Percentiles rank a stretch among this genome's conserved stretches.
These are phyloP conservation scores for Perkinsus olseni DNA, from an alignment of 169 alveolate genomes.

Conservation along the genomic window DNA sequence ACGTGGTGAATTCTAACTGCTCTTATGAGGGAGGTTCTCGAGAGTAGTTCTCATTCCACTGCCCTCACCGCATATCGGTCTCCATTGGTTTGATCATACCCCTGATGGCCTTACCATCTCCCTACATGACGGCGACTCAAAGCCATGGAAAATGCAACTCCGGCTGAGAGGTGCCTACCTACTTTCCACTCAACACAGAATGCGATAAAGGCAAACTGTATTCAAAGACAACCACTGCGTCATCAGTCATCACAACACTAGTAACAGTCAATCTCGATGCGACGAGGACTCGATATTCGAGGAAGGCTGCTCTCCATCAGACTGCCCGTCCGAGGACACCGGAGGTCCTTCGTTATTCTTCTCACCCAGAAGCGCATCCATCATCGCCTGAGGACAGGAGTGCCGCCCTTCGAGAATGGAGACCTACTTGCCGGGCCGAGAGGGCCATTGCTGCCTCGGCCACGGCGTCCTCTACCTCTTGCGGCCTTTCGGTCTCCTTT, in stretches of 20 bases:
- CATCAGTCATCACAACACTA: too few species aligned
- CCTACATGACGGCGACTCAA: background rate
- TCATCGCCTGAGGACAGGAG: background rate
- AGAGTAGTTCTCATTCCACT: too few species aligned
- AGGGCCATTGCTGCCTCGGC: background rate
- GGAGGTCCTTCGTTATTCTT: background rate
- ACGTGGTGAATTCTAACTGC: too few species aligned
- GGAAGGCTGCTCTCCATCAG: too few species aligned
- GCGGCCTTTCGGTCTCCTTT: background rate
- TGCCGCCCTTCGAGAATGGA: background rate
- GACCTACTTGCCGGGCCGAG: background rate
- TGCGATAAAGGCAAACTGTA: too few species aligned
- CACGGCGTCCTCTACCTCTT: background rate
- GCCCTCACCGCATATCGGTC: background rate
- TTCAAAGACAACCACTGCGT: too few species aligned
- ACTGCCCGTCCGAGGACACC: too few species aligned
- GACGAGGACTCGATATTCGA: too few species aligned
- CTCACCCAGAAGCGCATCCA: background rate
- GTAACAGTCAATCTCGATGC: too few species aligned
- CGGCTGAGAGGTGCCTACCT: too few species aligned
- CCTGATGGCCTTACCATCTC: background rate
- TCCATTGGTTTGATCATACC: background rate
- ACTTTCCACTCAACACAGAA: background rate
- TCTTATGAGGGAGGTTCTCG: too few species aligned
- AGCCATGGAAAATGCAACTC: background rate